These are phyloP conservation scores for Phytophthora syringae DNA, from an alignment of 352 stramenopile species.

Conservation along the genomic window DNA sequence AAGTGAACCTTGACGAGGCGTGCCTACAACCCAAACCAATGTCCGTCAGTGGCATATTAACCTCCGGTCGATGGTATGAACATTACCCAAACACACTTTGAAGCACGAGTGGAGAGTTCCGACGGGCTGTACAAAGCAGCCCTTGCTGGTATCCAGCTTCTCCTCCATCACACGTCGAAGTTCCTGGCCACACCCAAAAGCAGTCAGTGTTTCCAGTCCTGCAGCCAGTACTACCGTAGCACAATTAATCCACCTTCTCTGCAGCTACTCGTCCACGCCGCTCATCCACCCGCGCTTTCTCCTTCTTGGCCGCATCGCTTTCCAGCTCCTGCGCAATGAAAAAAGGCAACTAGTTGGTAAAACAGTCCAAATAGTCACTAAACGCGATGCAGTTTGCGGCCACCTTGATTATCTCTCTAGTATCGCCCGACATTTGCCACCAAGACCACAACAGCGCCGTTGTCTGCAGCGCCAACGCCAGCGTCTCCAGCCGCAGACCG, in stretches of 20 bases:
- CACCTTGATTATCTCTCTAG: constrained; percentile 27
- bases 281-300: constrained; percentile 64
- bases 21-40: constrained; percentile 44
- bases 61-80: neutral
- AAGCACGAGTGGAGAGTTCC: constrained; percentile 83
- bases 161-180: constrained; percentile 74
- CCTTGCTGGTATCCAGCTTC: constrained; percentile 79
- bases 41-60: constrained; percentile 1
- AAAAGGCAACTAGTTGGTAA: constrained; percentile 14
- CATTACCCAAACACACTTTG: constrained; percentile 58
- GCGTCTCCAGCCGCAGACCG: constrained; percentile 28
- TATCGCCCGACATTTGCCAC: constrained; percentile 13
- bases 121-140: constrained; percentile 83
- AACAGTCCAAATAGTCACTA: neutral
- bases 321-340: constrained; percentile 37
- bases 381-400: neutral
- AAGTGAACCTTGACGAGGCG: constrained; percentile 84
- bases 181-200: constrained; percentile 44
- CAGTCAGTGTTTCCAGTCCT: constrained; percentile 7
- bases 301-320: constrained; percentile 49
- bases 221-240: neutral
- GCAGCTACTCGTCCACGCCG: constrained; percentile 66
- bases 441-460: constrained; percentile 39
- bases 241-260: constrained; percentile 51
- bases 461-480: constrained; percentile 41